phyloP scores from a whole-genome alignment of 257 asterid genomes.

The Cinchona pubescens region DNA sequence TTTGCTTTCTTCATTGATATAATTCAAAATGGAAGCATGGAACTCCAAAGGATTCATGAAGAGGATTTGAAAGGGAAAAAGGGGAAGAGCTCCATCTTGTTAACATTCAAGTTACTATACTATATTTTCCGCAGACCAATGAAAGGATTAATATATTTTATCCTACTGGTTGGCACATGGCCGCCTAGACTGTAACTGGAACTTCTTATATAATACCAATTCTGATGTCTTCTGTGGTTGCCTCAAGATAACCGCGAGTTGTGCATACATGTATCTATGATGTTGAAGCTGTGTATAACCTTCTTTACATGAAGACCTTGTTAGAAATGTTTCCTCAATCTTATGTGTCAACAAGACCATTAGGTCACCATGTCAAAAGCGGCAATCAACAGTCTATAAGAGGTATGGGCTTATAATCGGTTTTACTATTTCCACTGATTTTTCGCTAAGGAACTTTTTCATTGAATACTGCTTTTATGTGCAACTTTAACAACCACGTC shows the following conservation, averaged over 20 bases:
- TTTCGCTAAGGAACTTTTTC: neutral
- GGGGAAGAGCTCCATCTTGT: neutral
- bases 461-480: neutral
- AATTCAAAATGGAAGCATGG: neutral
- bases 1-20: neutral
- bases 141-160: neutral
- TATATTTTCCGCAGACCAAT: neutral
- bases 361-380: slow-evolving; percentile 10
- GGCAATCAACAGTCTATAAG: slow-evolving; percentile 21
- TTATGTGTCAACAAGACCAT: slow-evolving; percentile 15
- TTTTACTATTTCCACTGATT: neutral
- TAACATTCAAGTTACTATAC: neutral
- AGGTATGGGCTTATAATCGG: neutral
- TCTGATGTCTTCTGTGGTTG: neutral
- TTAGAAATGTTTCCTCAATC: slow-evolving; percentile 8
- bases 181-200: neutral
- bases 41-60: neutral
- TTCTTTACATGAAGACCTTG: slow-evolving; percentile 16
- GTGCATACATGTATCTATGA: neutral
- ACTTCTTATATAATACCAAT: neutral
- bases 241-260: neutral
- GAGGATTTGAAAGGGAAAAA: neutral
- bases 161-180: neutral
- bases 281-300: slow-evolving; percentile 13
- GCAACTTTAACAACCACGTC: neutral